A percentile compares a stretch with the other conserved stretches of the same genome.
These are phyloP conservation scores for Kokia cookei DNA, from an alignment of 441 rosid genomes.

Conservation along the genomic window DNA sequence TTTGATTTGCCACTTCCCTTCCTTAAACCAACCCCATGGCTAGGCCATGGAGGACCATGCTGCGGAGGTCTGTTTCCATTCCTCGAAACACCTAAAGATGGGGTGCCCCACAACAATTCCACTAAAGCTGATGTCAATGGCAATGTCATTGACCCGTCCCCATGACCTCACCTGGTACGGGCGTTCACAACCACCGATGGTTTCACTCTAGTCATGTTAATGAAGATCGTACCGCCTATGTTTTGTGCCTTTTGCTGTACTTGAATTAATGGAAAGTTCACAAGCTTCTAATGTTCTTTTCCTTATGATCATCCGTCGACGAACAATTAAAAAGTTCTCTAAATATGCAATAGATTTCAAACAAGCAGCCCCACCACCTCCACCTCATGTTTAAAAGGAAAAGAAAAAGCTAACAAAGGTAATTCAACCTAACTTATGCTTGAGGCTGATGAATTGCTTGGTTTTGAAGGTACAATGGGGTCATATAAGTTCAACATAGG, in stretches of 20 bases:
- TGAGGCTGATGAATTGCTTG: neutral
- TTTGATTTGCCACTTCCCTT: neutral
- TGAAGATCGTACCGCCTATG: neutral
- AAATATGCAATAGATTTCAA: neutral
- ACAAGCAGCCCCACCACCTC: neutral
- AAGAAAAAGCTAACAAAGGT: neutral
- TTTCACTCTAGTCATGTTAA: neutral
- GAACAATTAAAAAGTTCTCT: neutral
- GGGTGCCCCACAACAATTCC: neutral
- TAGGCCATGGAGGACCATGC: neutral
- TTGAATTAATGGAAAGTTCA: neutral
- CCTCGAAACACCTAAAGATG: constrained; percentile 3
- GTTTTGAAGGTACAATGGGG: neutral
- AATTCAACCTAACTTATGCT: neutral
- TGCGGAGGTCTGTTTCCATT: neutral
- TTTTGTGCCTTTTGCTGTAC: neutral
- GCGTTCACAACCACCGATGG: neutral
- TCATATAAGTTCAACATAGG: neutral
- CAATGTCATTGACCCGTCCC: neutral
- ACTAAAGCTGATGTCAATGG: neutral
- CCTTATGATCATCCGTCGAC: neutral
- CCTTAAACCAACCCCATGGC: neutral
- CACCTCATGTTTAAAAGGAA: neutral
- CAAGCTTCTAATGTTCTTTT: neutral
- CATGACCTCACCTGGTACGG: neutral